phyloP scores from a whole-genome alignment of 179 eudicot species.

The Silene noctiflora region DNA sequence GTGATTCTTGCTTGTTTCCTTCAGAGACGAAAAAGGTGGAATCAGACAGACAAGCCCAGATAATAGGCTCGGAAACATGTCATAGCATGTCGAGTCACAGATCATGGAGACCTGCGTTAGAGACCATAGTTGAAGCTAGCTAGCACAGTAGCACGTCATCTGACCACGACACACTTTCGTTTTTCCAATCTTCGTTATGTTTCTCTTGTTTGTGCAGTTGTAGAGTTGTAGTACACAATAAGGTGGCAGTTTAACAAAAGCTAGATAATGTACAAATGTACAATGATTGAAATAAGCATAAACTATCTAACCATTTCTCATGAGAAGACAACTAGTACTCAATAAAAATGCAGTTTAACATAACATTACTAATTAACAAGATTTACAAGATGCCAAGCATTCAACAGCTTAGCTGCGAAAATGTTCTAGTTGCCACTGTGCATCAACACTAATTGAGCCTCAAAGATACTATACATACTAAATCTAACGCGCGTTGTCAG shows the following conservation, averaged over 20 bases:
- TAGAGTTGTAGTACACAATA: neutral
- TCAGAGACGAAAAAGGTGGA: slow-evolving; percentile 26
- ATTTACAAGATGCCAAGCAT: neutral
- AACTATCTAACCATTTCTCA: too few species aligned
- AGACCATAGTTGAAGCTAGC: slow-evolving; percentile 41
- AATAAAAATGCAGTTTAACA: neutral
- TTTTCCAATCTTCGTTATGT: neutral
- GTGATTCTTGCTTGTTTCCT: slow-evolving; percentile 39
- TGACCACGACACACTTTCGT: neutral
- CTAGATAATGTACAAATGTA: neutral
- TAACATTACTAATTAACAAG: neutral
- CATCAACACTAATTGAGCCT: neutral
- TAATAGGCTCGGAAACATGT: slow-evolving; percentile 12
- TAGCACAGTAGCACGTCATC: slow-evolving; percentile 19
- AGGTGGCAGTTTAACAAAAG: neutral
- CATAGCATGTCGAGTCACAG: slow-evolving; percentile 31
- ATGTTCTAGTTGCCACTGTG: neutral
- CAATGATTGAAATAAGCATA: neutral
- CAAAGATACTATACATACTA: too few species aligned
- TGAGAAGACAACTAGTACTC: too few species aligned
- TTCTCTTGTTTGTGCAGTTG: neutral
- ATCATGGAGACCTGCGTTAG: slow-evolving; percentile 49
- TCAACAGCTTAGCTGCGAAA: neutral
- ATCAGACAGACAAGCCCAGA: neutral
- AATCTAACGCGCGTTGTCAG: neutral